Evolutionary conservation across 179 eudicot genomes (phyloP), one percentile per base, ranked within the genome.

Genomic region (Drosera spatulata): DNA sequence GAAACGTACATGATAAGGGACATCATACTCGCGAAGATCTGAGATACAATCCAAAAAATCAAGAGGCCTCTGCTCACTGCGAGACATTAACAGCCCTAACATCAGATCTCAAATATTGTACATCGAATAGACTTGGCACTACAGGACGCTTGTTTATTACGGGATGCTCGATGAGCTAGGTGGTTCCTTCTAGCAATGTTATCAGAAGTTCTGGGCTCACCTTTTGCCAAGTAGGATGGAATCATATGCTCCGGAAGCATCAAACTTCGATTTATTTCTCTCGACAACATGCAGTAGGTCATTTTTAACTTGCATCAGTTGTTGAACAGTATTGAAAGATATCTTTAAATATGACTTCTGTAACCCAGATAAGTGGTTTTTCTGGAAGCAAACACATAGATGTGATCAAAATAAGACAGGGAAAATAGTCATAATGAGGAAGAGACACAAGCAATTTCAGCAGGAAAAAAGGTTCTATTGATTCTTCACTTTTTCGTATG

Each of bases 21-120:
- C 99, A 71, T 94, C 99, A 56, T 83, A 94, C 73, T 94, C 99
- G 0, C 99, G 97, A 60, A 94, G 90, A 87, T 90, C 97, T 71
- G 69, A 62, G 65, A 94, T 83, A 68, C 87, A 90, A 61, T 94
- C 99, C 59, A 90, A 61, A 72, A 84, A 94, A 87, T 94, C 99
- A 62, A 80, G 99, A 69, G 75, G 76, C 49, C 91, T 76, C 66
- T 90, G 96, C 67, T 90, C 81, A 71, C 97, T 87, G 89, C 83
- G 68, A 7, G 67, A 61, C 59, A 76, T 44, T 47, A 47, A 62
- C 54, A 63, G 61, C 69, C 55, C 53, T 50, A 53, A 57, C 47
- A 48, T 59, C 66, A 61, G 60, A 8, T 61, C 64, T 10, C 54
- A 49, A 55, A 11, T 52, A 33, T 39, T 41, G 43, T 54, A 10